phyloP scores from a whole-genome alignment of 805 yeast genomes.

The Saccharomycopsis schoenii region DNA sequence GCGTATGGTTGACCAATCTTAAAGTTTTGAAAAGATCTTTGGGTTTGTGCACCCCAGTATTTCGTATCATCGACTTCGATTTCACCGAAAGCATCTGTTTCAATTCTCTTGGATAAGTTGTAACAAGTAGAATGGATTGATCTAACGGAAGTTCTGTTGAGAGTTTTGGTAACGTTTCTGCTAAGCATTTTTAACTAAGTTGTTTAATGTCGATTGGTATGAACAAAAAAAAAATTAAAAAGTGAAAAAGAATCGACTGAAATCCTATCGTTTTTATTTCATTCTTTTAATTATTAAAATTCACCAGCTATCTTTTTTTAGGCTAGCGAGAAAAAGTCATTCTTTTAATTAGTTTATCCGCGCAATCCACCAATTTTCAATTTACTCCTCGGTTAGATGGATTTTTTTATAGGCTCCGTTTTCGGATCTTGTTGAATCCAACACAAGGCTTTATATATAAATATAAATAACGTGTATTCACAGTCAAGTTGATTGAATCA shows the following conservation, averaged over 20 bases:
- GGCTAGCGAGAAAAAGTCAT: not conserved
- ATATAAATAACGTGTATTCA: not conserved
- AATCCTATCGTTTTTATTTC: not conserved
- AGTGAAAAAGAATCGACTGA: not conserved
- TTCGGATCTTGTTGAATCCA: not conserved
- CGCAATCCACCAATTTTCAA: not conserved
- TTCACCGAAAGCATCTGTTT: slow-evolving; percentile 95
- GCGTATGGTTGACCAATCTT: slow-evolving; percentile 92
- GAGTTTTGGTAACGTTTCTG: slow-evolving; percentile 5
- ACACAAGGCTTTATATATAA: not conserved
- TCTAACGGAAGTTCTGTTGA: slow-evolving; percentile 1
- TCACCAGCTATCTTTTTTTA: not conserved
- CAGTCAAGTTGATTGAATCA: not conserved
- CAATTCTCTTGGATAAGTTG: slow-evolving; percentile 39
- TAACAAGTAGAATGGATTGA: slow-evolving; percentile 10
- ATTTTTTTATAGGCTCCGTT: not conserved
- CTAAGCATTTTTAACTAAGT: slow-evolving; percentile 2
- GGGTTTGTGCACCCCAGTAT: slow-evolving; percentile 99
- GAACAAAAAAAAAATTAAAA: not conserved
- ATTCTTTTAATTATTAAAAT: not conserved
- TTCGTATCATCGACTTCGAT: slow-evolving; percentile 78
- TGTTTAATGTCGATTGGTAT: not conserved
- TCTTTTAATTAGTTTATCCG: not conserved
- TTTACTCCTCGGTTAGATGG: not conserved
- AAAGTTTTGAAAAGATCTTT: slow-evolving; percentile 86